Evolutionary conservation across 768 basidiomycete genomes (phyloP).

Genomic region (Tephrocybe rancida): DNA sequence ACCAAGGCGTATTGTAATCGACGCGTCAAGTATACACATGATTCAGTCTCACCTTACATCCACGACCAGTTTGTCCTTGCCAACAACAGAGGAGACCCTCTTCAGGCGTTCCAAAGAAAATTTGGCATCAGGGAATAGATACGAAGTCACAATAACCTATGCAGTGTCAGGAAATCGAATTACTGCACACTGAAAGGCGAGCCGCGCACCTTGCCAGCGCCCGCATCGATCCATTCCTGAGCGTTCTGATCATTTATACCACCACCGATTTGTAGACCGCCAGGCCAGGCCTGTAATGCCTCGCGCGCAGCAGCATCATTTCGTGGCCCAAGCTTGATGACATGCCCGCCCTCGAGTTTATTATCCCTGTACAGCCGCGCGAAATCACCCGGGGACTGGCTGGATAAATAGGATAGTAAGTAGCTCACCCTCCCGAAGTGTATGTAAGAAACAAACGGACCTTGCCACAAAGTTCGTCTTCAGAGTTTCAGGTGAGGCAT

Average conservation of each 20-base stretch:
- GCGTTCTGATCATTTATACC: slow-evolving; percentile 88
- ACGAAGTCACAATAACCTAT: slow-evolving; percentile 97
- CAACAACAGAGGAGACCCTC: slow-evolving; percentile 61
- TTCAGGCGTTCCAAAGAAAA: slow-evolving; percentile 78
- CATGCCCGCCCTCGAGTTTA: slow-evolving; percentile 83
- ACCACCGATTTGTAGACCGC: slow-evolving; percentile 88
- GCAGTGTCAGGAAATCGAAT: slow-evolving; percentile 7
- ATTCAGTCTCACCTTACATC: slow-evolving; percentile 76
- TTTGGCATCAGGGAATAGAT: slow-evolving; percentile 82
- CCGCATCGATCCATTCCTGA: slow-evolving; percentile 78
- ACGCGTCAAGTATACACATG: not conserved
- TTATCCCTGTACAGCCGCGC: slow-evolving; percentile 75
- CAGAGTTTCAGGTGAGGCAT: slow-evolving; percentile 56
- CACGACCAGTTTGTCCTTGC: slow-evolving; percentile 88
- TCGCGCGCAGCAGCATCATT: slow-evolving; percentile 90
- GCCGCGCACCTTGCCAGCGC: slow-evolving; percentile 78
- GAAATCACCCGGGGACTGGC: slow-evolving; percentile 79
- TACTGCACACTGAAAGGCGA: not conserved
- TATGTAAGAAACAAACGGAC: slow-evolving; percentile 40
- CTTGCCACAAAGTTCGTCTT: slow-evolving; percentile 92
- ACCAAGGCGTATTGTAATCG: not conserved
- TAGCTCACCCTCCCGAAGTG: slow-evolving; percentile 13
- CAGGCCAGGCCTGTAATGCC: slow-evolving; percentile 84
- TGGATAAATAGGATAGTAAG: slow-evolving; percentile 30
- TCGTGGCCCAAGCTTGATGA: slow-evolving; percentile 91